phyloP scores from a whole-genome alignment of 805 yeast species.

The Saccharomycopsis olivae region DNA sequence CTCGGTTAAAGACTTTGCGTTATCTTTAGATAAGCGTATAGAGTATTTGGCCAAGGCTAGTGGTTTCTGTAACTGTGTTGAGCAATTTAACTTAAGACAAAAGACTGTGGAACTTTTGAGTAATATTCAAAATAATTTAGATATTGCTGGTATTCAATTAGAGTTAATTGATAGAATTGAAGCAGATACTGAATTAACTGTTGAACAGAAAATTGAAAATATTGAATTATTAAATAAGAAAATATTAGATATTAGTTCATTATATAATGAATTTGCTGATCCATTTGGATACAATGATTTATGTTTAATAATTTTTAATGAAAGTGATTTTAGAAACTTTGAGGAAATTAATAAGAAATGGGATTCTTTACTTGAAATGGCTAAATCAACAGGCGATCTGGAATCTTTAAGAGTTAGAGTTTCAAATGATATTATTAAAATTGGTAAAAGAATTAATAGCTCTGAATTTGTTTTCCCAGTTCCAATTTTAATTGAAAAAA shows the following conservation, averaged over 20 bases:
- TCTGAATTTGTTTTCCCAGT: slow-evolving; percentile 78
- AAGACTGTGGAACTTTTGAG: slow-evolving; percentile 61
- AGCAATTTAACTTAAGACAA: slow-evolving; percentile 68
- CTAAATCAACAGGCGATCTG: slow-evolving; percentile 24
- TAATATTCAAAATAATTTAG: slow-evolving; percentile 67
- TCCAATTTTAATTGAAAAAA: slow-evolving; percentile 53
- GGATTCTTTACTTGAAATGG: slow-evolving; percentile 56
- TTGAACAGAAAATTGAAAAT: slow-evolving; percentile 40
- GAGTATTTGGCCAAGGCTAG: slow-evolving; percentile 86
- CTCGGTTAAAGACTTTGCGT: slow-evolving; percentile 61
- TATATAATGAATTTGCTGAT: slow-evolving; percentile 79
- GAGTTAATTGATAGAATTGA: slow-evolving; percentile 34
- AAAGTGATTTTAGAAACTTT: slow-evolving; percentile 74
- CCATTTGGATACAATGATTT: slow-evolving; percentile 82
- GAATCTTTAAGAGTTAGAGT: slow-evolving; percentile 15
- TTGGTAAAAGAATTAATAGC: slow-evolving; percentile 56
- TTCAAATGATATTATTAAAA: slow-evolving; percentile 23
- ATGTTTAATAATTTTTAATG: slow-evolving; percentile 65
- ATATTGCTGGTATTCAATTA: slow-evolving; percentile 78
- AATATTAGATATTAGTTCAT: slow-evolving; percentile 61
- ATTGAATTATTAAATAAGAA: slow-evolving; percentile 46
- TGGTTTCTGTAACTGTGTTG: slow-evolving; percentile 81
- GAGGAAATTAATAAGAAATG: slow-evolving; percentile 79
- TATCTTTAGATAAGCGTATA: slow-evolving; percentile 63
- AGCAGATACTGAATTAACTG: slow-evolving; percentile 42